These are phyloP conservation scores for Geranium rotundifolium DNA, from an alignment of 345 rosid genomes.

Conservation along the genomic window DNA sequence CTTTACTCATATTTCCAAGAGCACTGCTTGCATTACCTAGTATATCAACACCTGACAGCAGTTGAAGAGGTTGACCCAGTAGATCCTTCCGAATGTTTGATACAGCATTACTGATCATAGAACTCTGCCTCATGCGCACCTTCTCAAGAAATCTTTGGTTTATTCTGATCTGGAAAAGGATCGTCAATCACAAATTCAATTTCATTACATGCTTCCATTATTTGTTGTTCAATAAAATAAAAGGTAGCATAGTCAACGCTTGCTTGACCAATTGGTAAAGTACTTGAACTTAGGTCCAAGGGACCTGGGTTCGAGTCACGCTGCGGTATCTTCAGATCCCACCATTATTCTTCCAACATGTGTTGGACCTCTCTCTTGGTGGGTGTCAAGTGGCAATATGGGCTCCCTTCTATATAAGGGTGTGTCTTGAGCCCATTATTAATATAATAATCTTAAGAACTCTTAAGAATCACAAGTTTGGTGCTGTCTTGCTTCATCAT, in stretches of 20 bases:
- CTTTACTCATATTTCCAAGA: slow-evolving; percentile 98
- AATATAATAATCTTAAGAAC: too few relatives aligned
- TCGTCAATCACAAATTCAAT: slow-evolving; percentile 5
- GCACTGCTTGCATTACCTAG: slow-evolving; percentile 99
- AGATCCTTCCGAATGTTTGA: slow-evolving; percentile 80
- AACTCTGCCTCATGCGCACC: slow-evolving; percentile 88
- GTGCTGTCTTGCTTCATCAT: too few relatives aligned
- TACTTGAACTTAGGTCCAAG: too few relatives aligned
- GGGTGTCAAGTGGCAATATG: too few relatives aligned
- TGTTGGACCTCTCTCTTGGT: too few relatives aligned
- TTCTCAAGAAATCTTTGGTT: slow-evolving; percentile 75
- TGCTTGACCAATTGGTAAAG: too few relatives aligned
- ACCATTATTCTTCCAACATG: too few relatives aligned
- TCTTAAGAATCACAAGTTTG: too few relatives aligned
- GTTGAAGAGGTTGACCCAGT: slow-evolving; percentile 91
- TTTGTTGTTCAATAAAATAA: slow-evolving; percentile 6
- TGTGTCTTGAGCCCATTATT: too few relatives aligned
- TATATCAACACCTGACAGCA: slow-evolving; percentile 93
- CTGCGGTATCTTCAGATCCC: too few relatives aligned
- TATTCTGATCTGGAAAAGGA: slow-evolving; percentile 57
- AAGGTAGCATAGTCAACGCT: background rate
- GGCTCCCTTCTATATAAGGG: too few relatives aligned
- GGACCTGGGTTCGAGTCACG: too few relatives aligned
- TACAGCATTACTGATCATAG: slow-evolving; percentile 69
- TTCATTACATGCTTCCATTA: background rate